Evolutionary conservation across 192 early-diverging fungal species (phyloP).

Genomic region (Chytriomyces confervae): DNA sequence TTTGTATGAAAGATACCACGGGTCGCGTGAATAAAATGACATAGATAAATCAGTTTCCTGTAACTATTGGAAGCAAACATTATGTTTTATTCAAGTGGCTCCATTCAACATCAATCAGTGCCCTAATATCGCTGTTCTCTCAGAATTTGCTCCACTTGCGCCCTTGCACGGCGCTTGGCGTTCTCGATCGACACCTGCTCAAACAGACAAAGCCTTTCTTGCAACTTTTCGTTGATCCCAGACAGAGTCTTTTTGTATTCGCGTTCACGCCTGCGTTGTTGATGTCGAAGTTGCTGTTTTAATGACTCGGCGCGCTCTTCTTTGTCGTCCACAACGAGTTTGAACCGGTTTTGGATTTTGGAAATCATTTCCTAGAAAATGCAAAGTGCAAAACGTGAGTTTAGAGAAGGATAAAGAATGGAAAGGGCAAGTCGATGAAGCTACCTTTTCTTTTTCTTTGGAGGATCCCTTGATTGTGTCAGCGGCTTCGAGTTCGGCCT

Average conservation of each 20-base stretch:
- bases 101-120: no score
- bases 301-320: neutral
- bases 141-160: slow-evolving; percentile 23
- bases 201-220: slow-evolving; percentile 37
- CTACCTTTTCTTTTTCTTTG: slow-evolving; percentile 15
- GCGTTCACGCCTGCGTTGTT: slow-evolving; percentile 4
- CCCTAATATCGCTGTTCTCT: neutral
- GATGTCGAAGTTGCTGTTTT: neutral
- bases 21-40: no score
- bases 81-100: no score
- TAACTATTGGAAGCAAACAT: no score
- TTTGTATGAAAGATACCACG: neutral
- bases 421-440: neutral
- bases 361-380: slow-evolving; percentile 15
- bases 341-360: slow-evolving; percentile 24
- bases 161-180: slow-evolving; percentile 23
- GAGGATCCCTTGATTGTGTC: neutral
- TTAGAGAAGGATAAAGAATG: neutral
- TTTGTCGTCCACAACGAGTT: neutral
- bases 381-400: neutral
- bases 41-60: no score
- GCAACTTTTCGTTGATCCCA: slow-evolving; percentile 19
- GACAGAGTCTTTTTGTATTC: slow-evolving; percentile 24
- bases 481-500: neutral
- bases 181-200: slow-evolving; percentile 24